Conservation (phyloP, 2,329 filamentous ascomycete species). For the Apiospora arundinis region DNA sequence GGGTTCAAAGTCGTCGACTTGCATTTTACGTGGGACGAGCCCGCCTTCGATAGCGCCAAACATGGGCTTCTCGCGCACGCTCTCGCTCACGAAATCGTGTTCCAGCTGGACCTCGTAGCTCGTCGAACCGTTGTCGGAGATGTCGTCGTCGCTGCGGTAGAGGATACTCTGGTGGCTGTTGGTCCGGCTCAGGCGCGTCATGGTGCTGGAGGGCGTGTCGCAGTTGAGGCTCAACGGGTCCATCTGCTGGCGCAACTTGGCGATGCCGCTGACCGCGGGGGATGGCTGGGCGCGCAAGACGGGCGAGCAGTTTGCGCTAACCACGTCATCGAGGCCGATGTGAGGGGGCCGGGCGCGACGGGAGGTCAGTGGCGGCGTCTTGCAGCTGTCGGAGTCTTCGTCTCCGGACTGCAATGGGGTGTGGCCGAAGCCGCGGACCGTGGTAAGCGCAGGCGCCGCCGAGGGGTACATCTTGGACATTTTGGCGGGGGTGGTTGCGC, state of each 20-base stretch:
- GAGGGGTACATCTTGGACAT: constrained; percentile 51
- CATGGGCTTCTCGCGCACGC: constrained; percentile 50
- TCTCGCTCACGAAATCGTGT: constrained; percentile 81
- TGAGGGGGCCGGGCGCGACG: constrained; percentile 47
- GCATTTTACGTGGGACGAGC: constrained; percentile 78
- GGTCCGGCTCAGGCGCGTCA: constrained; percentile 57
- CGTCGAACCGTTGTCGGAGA: constrained; percentile 71
- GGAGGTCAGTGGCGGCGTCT: constrained; percentile 45
- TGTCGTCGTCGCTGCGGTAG: constrained; percentile 68
- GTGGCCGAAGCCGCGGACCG: constrained; percentile 62
- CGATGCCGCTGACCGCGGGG: constrained; percentile 74
- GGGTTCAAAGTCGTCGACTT: constrained; percentile 86
- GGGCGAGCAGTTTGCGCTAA: constrained; percentile 70
- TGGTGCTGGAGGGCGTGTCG: constrained; percentile 54
- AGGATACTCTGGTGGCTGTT: constrained; percentile 62
- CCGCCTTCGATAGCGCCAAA: constrained; percentile 56
- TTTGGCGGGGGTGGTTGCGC: constrained; percentile 17
- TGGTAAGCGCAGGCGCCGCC: constrained; percentile 57
- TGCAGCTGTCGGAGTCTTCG: constrained; percentile 61
- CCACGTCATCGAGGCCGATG: constrained; percentile 56
- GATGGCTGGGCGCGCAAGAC: constrained; percentile 58
- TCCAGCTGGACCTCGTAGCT: constrained; percentile 88
- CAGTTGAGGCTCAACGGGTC: constrained; percentile 75
- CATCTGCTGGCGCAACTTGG: constrained; percentile 80
- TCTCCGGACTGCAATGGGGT: constrained; percentile 62